Conservation (phyloP, 176 grass and related monocot genomes). For the Thinopyrum elongatum region DNA sequence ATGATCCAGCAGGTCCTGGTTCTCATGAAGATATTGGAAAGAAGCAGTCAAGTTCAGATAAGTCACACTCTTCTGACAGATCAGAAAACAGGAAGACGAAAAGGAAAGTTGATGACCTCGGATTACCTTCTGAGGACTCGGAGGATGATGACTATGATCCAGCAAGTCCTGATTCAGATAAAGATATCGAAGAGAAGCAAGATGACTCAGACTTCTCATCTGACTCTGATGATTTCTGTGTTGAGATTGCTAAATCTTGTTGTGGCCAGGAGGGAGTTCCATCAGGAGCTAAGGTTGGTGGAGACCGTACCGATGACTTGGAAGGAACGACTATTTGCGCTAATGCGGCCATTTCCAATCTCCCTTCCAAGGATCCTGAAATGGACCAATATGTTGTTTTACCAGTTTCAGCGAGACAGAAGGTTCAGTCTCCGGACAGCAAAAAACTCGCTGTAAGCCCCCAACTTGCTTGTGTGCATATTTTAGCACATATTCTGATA, state of each 20-base stretch:
- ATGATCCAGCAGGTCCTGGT: conserved; percentile 62
- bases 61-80: conserved; percentile 67
- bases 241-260: conserved; percentile 46
- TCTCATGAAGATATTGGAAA: conserved; percentile 51
- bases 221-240: conserved; percentile 80
- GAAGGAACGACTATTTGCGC: not conserved
- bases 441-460: conserved; percentile 66
- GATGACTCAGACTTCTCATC: conserved; percentile 84
- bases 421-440: conserved; percentile 60
- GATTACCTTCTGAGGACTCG: conserved; percentile 72
- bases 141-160: conserved; percentile 85
- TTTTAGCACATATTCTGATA: conserved; percentile 9
- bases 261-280: conserved; percentile 42
- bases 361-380: conserved; percentile 22
- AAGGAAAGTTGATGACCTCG: conserved; percentile 50
- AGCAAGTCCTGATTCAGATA: conserved; percentile 53
- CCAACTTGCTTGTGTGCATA: not conserved
- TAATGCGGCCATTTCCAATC: not conserved
- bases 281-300: conserved; percentile 8
- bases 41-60: conserved; percentile 19
- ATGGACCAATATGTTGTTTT: conserved; percentile 31
- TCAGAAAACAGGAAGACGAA: conserved; percentile 25
- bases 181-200: conserved; percentile 36
- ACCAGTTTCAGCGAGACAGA: conserved; percentile 38
- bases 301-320: not conserved